Base-by-base conservation (phyloP, 257 asterid species). In the Penstemon newberryi region DNA sequence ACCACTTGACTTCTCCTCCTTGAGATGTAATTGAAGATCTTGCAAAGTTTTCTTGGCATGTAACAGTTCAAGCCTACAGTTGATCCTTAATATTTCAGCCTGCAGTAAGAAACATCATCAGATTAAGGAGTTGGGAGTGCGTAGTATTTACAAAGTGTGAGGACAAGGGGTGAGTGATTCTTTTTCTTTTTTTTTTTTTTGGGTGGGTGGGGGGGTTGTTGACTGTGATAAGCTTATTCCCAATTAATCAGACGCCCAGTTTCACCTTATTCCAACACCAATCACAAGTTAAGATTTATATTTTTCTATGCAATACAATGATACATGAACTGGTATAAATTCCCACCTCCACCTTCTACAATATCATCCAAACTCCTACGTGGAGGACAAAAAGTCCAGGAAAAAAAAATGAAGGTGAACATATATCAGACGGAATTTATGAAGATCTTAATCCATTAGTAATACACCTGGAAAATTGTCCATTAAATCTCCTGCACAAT, bases 21-120 rank as follows among this genome's bases (percentile, higher is more conserved):
- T 59, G 57, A 70, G 60, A 65, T 73, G 40, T 70, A 70, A 37
- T 38, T 85, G 78, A 47, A 72, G 70, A 74, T 86, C 84, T 72
- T 83, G 79, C 74, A 89, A 66, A 54, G 79, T 81, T 80, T 70
- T 81, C 80, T 76, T 79, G 63, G 82, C 84, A 49, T 50, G 81
- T 49, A 75, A 70, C 58, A 89, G 71, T 82, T 89, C 96, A 63
- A 53, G 78, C 77, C 77, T 77, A 70, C 99, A 94, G 66, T 81
- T 78, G 44, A 72, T 64, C 82, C 72, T 64, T 60, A 87, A 66
- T 45, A 86, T 67, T 67, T 84, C 91, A 51, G 90, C 97, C 99
- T 94, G 94, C 86, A 78, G 66, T 40, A 62, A 82, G 67, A 70
- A 73, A 61, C 51, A 50, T 51, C 49, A 70, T 75, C 40, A 50